Conservation (phyloP, 352 stramenopile species). For the Globisporangium spinosum region DNA sequence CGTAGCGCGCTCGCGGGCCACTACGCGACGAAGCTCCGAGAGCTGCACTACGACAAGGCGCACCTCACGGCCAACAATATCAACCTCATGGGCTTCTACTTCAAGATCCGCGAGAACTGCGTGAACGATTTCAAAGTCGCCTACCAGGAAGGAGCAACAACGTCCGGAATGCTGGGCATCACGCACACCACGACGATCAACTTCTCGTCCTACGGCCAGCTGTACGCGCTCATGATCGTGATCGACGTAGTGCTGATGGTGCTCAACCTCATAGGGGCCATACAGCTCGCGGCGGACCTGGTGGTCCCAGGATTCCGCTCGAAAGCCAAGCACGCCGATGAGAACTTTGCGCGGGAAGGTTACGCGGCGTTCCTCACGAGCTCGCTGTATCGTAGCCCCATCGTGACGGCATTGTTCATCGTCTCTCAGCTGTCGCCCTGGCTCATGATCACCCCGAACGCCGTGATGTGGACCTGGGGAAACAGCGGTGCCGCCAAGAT, state of each 20-base stretch:
- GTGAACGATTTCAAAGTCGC: neutral
- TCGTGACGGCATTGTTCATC: neutral
- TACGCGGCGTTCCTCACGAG: neutral
- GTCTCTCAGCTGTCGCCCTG: slow-evolving; percentile 23
- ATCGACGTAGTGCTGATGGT: slow-evolving; percentile 35
- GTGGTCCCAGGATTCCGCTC: neutral
- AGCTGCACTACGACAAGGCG: slow-evolving; percentile 22
- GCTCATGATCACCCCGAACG: slow-evolving; percentile 35
- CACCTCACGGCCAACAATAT: slow-evolving; percentile 26
- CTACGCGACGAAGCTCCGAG: slow-evolving; percentile 9
- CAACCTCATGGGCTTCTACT: slow-evolving; percentile 27
- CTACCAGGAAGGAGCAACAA: neutral
- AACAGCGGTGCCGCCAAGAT: slow-evolving; percentile 13
- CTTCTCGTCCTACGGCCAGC: slow-evolving; percentile 31
- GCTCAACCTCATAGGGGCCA: slow-evolving; percentile 21
- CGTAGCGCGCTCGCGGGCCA: slow-evolving; percentile 28
- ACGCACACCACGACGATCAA: slow-evolving; percentile 32
- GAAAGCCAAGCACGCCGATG: neutral
- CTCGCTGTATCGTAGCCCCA: slow-evolving; percentile 19
- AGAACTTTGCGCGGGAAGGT: slow-evolving; percentile 5
- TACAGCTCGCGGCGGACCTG: neutral
- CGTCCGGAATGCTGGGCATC: slow-evolving; percentile 8
- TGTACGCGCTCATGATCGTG: slow-evolving; percentile 40
- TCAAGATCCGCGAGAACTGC: slow-evolving; percentile 30
- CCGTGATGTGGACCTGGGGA: slow-evolving; percentile 21